These are phyloP conservation scores for barrel medic (Medicago truncatula) DNA, from an alignment of 306 rosid species.

Conservation along the genomic window DNA sequence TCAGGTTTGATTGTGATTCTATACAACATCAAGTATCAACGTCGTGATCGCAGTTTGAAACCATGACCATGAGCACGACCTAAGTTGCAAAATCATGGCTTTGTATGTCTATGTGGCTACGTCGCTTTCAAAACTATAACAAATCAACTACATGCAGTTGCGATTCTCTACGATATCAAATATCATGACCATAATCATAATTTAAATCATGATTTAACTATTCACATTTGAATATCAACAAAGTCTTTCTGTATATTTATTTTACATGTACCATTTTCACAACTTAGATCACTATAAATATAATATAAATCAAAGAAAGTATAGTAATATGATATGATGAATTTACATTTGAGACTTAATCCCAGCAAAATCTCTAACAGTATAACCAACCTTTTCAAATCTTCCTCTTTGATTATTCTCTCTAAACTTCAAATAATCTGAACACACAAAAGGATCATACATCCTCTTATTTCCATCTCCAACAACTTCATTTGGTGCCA, in stretches of 20 bases:
- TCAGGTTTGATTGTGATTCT: background rate
- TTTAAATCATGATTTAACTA: too few relatives aligned
- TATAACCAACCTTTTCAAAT: slow-evolving; percentile 90
- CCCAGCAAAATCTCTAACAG: slow-evolving; percentile 86
- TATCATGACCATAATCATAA: too few relatives aligned
- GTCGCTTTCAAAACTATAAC: too few relatives aligned
- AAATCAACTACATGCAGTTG: too few relatives aligned
- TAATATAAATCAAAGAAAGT: background rate
- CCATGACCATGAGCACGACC: too few relatives aligned
- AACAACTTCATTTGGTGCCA: slow-evolving; percentile 78
- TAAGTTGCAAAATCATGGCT: too few relatives aligned
- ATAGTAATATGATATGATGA: slow-evolving; percentile 19
- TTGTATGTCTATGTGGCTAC: too few relatives aligned
- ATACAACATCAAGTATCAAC: too few relatives aligned
- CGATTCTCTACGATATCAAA: too few relatives aligned
- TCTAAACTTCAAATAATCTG: slow-evolving; percentile 81
- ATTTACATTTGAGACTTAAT: slow-evolving; percentile 44
- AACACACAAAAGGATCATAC: slow-evolving; percentile 69
- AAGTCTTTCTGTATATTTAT: slow-evolving; percentile 21
- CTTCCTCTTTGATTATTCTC: slow-evolving; percentile 82
- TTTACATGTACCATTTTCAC: slow-evolving; percentile 32
- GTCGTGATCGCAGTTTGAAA: background rate
- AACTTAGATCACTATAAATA: slow-evolving; percentile 27
- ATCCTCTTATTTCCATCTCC: slow-evolving; percentile 63
- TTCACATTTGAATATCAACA: slow-evolving; percentile 15